Conservation (phyloP, 108 stramenopile genomes). For the Stephanodiscus triporus region DNA sequence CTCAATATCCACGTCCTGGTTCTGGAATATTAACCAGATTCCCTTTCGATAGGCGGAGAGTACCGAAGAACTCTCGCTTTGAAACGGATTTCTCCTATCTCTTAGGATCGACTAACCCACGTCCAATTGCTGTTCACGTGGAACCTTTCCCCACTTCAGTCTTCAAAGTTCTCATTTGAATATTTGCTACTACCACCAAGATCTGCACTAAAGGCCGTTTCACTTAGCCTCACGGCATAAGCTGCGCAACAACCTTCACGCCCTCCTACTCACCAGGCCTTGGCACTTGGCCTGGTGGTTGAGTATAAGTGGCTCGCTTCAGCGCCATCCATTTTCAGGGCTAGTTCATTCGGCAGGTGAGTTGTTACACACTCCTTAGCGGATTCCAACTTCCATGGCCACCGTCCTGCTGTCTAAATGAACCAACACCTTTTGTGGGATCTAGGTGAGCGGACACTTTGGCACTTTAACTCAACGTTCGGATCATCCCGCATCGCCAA, state of each 20-base stretch:
- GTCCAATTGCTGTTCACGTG: constrained; percentile 92
- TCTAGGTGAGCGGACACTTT: constrained; percentile 96
- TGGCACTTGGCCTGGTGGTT: constrained; percentile 73
- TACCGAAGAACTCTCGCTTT: constrained; percentile 68
- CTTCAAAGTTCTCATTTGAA: constrained; percentile 95
- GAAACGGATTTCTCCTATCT: constrained; percentile 91
- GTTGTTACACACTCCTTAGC: constrained; percentile 90
- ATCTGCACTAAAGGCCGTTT: constrained; percentile 95
- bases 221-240: constrained; percentile 90
- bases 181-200: constrained; percentile 98
- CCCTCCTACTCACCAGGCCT: constrained; percentile 91
- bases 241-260: constrained; percentile 90
- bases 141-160: constrained; percentile 91
- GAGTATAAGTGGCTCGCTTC: constrained; percentile 92
- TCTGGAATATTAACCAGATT: constrained; percentile 94
- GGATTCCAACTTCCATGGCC: constrained; percentile 98
- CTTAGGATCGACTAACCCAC: constrained; percentile 92
- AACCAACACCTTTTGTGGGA: constrained; percentile 98
- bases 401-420: constrained; percentile 98
- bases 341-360: constrained; percentile 92
- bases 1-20: constrained; percentile 93
- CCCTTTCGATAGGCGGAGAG: constrained; percentile 89
- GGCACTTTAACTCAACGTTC: constrained; percentile 96
- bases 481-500: constrained; percentile 98
- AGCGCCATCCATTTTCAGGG: constrained; percentile 98